phyloP scores from a whole-genome alignment of 2,329 filamentous ascomycete genomes.

The Parastagonospora avenae region DNA sequence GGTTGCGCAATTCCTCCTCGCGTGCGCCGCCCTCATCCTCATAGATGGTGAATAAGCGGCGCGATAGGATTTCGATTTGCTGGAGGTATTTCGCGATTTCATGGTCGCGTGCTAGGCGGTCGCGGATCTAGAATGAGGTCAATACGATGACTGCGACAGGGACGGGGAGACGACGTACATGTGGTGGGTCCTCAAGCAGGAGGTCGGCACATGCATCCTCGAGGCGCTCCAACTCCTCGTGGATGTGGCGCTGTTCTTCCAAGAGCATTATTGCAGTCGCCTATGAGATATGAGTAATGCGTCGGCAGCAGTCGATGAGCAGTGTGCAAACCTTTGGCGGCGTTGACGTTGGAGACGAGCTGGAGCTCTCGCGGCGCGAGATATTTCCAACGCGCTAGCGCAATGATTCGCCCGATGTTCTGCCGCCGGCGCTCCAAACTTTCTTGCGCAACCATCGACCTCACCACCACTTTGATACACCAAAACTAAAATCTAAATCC shows the following conservation, averaged over 20 bases:
- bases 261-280: conserved; percentile 67
- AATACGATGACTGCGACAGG: conserved; percentile 6
- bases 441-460: conserved; percentile 21
- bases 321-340: conserved; percentile 29
- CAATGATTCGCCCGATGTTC: conserved; percentile 17
- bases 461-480: conserved; percentile 4
- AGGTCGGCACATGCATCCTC: conserved; percentile 94
- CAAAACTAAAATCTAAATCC: background rate
- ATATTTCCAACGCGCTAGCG: conserved; percentile 25
- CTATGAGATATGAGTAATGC: conserved; percentile 23
- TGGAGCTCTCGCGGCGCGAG: conserved; percentile 18
- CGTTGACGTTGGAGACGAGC: conserved; percentile 17
- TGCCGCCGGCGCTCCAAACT: conserved; percentile 31
- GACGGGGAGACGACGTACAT: conserved; percentile 60
- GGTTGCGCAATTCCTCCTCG: conserved; percentile 79
- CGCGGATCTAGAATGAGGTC: conserved; percentile 70
- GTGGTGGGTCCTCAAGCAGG: conserved; percentile 83
- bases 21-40: conserved; percentile 74
- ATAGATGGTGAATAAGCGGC: conserved; percentile 81
- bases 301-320: conserved; percentile 13
- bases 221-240: conserved; percentile 94
- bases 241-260: conserved; percentile 91
- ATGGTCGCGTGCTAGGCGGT: conserved; percentile 88
- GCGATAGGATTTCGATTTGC: conserved; percentile 85
- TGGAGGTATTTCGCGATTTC: conserved; percentile 85